Base-by-base conservation (phyloP, 2,329 filamentous ascomycete genomes). In the Cordyceps javanica region DNA sequence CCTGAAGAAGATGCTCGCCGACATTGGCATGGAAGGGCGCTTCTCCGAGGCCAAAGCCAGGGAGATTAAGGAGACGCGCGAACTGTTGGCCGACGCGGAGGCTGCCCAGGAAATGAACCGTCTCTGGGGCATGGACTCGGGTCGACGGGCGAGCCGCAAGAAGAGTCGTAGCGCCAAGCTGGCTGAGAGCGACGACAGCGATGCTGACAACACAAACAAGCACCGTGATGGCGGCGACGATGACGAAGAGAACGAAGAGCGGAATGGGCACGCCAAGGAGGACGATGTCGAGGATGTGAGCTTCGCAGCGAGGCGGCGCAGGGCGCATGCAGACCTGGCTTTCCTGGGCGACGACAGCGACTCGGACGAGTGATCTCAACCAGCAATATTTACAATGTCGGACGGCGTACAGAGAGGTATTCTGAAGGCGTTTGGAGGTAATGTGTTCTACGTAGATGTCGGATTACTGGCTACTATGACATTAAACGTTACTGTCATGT, bases 11-110 rank as follows among this genome's bases (percentile, higher is more conserved):
- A 88, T 95, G 86, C 80, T 99, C 26, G 79, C 80, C 34, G 91
- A 96, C 30, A 78, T 85, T 5, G 94, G 93, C 34, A 97, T 97
- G 89, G 86, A 85, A 1, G 93, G 92, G 0, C 85, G 93, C 16
- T 97, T 91, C 72, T 96, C 90, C 1, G 82, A 89, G 65, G 86
- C 91, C 42, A 93, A 89, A 66, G 93, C 93, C 1, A 84, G 81
- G 25, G 86, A 90, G 71, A 97, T 97, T 69, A 94, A 91, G 69
- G 93, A 96, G 73, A 79, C 82, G 66, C 81, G 93, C 55, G 93
- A 99, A 72, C 78, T 99, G 36, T 80, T 84, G 66, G 90, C 87
- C 1, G 93, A 99, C 66, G 76, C 96, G 7, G 90, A 94, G 67
- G 87, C 86, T 13, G 91, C 96, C 16, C 85, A 90, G 69, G 86